phyloP scores from a whole-genome alignment of 2,329 filamentous ascomycete genomes.

The Trichoderma pleuroti region DNA sequence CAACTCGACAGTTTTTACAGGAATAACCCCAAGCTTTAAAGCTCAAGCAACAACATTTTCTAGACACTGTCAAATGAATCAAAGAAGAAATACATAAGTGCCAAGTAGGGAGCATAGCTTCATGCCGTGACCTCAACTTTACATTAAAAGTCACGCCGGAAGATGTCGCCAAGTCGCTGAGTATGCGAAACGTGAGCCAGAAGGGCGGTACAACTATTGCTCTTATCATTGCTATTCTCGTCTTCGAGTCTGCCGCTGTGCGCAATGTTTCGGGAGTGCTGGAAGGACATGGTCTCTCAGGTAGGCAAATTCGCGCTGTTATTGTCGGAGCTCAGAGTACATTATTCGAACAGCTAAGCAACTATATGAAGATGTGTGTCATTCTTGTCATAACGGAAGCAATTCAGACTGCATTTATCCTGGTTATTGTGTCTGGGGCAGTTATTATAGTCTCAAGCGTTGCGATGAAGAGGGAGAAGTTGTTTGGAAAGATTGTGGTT shows the following conservation, averaged over 20 bases:
- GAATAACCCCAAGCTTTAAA: neutral
- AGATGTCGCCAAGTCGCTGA: neutral
- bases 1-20: neutral
- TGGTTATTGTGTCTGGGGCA: conserved; percentile 9
- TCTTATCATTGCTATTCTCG: conserved; percentile 28
- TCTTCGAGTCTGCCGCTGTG: conserved; percentile 31
- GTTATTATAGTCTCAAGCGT: neutral
- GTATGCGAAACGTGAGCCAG: conserved; percentile 29
- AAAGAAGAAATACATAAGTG: neutral
- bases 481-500: neutral
- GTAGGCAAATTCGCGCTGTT: neutral
- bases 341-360: neutral
- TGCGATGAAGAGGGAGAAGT: neutral
- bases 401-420: conserved; percentile 7
- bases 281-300: neutral
- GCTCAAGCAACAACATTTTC: neutral
- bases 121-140: neutral
- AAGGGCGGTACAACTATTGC: conserved; percentile 28
- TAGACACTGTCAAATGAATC: neutral
- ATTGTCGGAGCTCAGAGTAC: conserved; percentile 14
- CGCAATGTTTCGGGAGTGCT: neutral
- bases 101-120: neutral
- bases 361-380: neutral
- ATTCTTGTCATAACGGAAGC: conserved; percentile 4
- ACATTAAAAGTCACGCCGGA: conserved; percentile 20